Base-by-base conservation (phyloP, 2,329 filamentous ascomycete species). In the Cladobotryum mycophilum region DNA sequence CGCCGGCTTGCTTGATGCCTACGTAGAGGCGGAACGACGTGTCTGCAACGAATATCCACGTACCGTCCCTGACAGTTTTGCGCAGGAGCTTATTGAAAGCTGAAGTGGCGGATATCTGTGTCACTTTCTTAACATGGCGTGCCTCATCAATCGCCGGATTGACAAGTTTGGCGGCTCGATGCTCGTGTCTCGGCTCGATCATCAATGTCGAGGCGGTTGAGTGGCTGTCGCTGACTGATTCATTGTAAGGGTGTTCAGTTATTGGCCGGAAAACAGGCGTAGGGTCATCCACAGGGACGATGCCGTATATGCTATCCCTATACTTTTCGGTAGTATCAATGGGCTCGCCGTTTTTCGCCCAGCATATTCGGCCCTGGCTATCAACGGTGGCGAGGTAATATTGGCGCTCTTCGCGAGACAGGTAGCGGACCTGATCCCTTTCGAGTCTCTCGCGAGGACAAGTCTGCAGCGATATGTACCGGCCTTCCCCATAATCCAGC, bases 31-130 rank as follows among this genome's bases (percentile, higher is more conserved):
- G 82, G 65, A 91, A 93, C 1, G 81, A 85, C 1, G 88, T 92
- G 67, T 96, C 90, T 20, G 87, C 86, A 7, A 91, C 90, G 61
- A 95, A 96, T 56, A 96, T 95, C 91, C 91, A 96, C 4, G 88
- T 93, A 61, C 92, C 91, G 55, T 89, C 89, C 66, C 84, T 87
- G 37, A 90, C 86, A 0, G 86, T 84, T 56, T 88, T 86, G 53
- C 88, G 81, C 14, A 93, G 75, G 5, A 95, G 74, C 56, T 87
- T 86, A 66, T 93, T 89, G 64, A 92, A 80, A 3, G 95, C 76
- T 1, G 85, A 84, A 1, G 85, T 81, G 1, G 86, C 81, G 5
- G 81, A 87, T 3, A 90, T 74, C 60, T 89, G 82, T 44, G 78
- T 80, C 13, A 76, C 64, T 56, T 73, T 76, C 54, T 70, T 69